These are phyloP conservation scores for Tetratostichococcus sp. DNA, from an alignment of 139 green algal species.

Conservation along the genomic window DNA sequence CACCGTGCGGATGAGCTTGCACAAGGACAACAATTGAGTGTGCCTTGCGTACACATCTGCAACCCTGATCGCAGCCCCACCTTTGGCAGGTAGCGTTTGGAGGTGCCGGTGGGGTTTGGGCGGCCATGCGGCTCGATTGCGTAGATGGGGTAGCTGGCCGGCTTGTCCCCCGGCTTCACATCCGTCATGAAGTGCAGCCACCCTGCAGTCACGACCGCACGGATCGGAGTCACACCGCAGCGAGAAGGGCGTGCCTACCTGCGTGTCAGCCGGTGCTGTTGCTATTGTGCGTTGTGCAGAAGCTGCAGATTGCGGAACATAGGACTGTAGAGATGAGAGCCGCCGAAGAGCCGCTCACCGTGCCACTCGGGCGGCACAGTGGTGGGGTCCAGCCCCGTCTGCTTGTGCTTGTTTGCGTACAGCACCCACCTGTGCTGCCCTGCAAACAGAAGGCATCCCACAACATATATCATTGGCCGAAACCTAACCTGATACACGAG, in stretches of 20 bases:
- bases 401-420: not conserved
- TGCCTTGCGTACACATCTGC: no score
- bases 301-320: no score
- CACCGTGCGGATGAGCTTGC: no score
- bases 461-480: not conserved
- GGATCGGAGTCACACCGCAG: no score
- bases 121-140: not conserved
- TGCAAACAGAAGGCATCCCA: not conserved
- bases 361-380: not conserved
- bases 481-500: no score
- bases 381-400: not conserved
- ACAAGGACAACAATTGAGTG: no score
- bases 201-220: not conserved
- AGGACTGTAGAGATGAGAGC: no score
- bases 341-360: no score
- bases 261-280: no score
- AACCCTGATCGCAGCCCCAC: no score
- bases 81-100: not conserved
- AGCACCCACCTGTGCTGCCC: not conserved
- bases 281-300: no score
- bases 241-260: no score
- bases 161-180: not conserved
- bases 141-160: not conserved
- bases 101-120: not conserved
- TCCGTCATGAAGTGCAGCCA: not conserved